phyloP scores from a whole-genome alignment of 2,329 filamentous ascomycete species.

The Fonsecaea pedrosoi region DNA sequence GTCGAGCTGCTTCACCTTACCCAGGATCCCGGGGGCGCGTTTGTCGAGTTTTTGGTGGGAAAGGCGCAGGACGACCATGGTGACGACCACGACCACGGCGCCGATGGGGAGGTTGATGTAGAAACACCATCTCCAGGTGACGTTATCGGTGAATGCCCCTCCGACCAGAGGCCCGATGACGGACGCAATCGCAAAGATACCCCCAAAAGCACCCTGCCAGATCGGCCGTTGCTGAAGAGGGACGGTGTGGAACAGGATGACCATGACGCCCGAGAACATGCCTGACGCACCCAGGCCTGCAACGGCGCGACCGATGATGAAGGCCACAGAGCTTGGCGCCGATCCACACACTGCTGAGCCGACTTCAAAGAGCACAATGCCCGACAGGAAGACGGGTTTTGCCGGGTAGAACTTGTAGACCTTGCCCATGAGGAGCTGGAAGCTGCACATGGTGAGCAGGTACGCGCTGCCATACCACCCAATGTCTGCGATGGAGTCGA shows the following conservation, averaged over 20 bases:
- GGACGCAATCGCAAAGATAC: conserved; percentile 46
- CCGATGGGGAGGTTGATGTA: conserved; percentile 46
- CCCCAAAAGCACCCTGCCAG: conserved; percentile 34
- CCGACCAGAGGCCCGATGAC: conserved; percentile 52
- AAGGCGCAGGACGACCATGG: conserved; percentile 25
- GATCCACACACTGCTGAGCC: conserved; percentile 50
- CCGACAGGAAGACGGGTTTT: conserved; percentile 52
- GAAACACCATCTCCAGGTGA: conserved; percentile 42
- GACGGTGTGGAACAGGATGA: conserved; percentile 40
- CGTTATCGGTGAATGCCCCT: conserved; percentile 49
- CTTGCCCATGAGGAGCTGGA: conserved; percentile 53
- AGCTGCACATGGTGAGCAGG: conserved; percentile 52
- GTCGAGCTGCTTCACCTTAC: conserved; percentile 37
- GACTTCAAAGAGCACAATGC: conserved; percentile 51
- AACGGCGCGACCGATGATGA: conserved; percentile 52
- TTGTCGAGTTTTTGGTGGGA: conserved; percentile 36
- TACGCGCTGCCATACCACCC: conserved; percentile 58
- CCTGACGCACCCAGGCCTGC: conserved; percentile 50
- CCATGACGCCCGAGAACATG: conserved; percentile 47
- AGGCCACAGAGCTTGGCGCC: conserved; percentile 47
- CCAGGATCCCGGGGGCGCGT: conserved; percentile 31
- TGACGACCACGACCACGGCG: conserved; percentile 39
- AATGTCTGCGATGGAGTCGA: conserved; percentile 54
- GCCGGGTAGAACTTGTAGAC: conserved; percentile 52
- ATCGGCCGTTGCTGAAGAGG: conserved; percentile 41